phyloP scores from a whole-genome alignment of 2,329 filamentous ascomycete species.

The Neophaeococcomyces aloes region DNA sequence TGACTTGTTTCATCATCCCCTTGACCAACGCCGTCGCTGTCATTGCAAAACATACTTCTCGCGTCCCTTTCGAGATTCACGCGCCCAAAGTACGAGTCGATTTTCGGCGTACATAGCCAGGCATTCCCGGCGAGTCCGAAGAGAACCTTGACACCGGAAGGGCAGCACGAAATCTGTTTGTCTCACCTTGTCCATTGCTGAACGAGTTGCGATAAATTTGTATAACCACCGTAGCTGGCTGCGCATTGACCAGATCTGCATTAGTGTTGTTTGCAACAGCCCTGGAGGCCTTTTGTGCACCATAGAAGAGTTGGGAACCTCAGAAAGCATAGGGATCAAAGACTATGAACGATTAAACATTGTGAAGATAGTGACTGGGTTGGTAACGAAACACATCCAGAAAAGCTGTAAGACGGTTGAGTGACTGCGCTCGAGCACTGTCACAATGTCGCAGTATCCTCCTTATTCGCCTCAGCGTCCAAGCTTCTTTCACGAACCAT shows the following conservation, averaged over 20 bases:
- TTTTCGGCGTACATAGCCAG: too few relatives aligned
- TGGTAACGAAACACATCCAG: too few relatives aligned
- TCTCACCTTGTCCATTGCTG: background rate
- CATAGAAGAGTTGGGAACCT: background rate
- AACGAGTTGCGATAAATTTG: background rate
- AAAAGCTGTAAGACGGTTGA: background rate
- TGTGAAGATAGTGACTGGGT: background rate
- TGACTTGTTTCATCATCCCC: background rate
- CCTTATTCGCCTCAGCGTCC: constrained; percentile 3
- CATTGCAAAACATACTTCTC: background rate
- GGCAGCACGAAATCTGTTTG: too few relatives aligned
- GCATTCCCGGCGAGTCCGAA: background rate
- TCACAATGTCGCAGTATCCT: background rate
- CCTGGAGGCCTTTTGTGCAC: background rate
- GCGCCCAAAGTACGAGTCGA: too few relatives aligned
- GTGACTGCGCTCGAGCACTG: constrained; percentile 1
- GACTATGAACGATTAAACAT: background rate
- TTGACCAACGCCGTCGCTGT: background rate
- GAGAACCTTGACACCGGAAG: too few relatives aligned
- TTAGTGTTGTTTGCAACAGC: background rate
- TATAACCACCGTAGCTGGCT: background rate
- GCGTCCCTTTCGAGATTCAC: background rate
- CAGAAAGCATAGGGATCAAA: background rate
- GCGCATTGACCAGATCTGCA: background rate
- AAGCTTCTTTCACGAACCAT: background rate